Evolutionary conservation across 352 stramenopile genomes (phyloP), one percentile per base, ranked within the genome.

Genomic region (Pythium inflatum): DNA sequence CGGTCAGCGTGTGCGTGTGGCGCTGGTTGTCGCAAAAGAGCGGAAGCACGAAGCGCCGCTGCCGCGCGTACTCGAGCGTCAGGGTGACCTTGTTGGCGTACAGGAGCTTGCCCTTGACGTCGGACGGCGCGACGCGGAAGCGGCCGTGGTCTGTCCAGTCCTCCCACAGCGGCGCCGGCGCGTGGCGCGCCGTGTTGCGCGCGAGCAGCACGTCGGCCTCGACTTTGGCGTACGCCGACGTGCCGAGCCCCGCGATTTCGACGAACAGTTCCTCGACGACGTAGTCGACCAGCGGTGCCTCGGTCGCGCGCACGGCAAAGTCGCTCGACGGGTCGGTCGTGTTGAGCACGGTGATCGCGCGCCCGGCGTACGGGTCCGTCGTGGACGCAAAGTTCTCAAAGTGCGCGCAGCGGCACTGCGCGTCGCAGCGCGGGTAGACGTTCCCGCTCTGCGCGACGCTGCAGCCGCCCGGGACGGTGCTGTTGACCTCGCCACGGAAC

Each of bases 11-110:
- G 46, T 54, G 46, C 24, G 46, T 54, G 46, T 54, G 46, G 9
- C 46, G 46, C 46, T 54, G 46, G 46, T 54, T 54, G 46, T 54
- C 46, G 25, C 46, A 54, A 20, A 54, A 54, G 46, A 54, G 46
- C 46, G 46, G 46, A 24, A 54, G 14, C 46, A 54, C 46, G 24
- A 16, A 5, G 18, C 43, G 43, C 43, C 18, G 43, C 46, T 36
- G 25, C 8, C 46, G 46, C 46, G 24, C 22, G 46, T 34, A 36
- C 46, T 54, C 16, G 24, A 54, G 25, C 46, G 46, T 36, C 46
- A 54, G 46, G 13, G 46, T 54, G 46, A 54, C 16, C 25, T 54
- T 16, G 46, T 54, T 54, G 46, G 25, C 46, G 46, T 30, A 51
- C 43, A 51, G 22, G n/a, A 20, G 46, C 46, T 20, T 54, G 46